A percentile compares a stretch with the other conserved stretches of the same genome.
Evolutionary conservation across 306 rosid species (phyloP).

Genomic region (Fragaria vesca): DNA sequence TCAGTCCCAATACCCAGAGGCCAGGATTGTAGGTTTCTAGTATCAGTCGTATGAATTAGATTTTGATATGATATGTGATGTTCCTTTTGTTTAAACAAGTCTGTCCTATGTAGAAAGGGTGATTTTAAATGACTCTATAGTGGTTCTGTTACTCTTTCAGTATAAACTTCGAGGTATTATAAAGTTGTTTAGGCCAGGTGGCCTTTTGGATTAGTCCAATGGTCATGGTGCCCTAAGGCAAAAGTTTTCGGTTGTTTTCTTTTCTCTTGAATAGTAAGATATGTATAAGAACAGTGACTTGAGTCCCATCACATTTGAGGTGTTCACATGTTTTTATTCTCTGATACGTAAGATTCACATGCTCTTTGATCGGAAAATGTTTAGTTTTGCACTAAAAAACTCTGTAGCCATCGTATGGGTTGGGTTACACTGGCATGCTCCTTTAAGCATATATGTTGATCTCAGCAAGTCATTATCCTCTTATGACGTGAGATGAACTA

Average conservation of each 20-base stretch:
- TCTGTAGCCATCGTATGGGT: not conserved
- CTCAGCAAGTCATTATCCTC: not conserved
- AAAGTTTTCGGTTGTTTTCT: not conserved
- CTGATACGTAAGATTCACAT: not conserved
- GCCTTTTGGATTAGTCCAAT: not conserved
- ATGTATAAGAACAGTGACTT: not conserved
- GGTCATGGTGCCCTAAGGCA: not conserved
- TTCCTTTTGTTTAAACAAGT: not conserved
- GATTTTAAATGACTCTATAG: not conserved
- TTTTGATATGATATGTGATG: not conserved
- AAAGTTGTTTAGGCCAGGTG: not conserved
- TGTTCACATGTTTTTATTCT: too few relatives aligned
- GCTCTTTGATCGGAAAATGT: not conserved
- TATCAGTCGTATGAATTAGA: too few relatives aligned
- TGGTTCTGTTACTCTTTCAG: not conserved
- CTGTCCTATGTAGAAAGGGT: too few relatives aligned
- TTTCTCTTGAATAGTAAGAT: not conserved
- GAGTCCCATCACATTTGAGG: not conserved
- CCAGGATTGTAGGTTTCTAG: too few relatives aligned
- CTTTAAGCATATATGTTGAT: not conserved
- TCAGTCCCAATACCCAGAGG: too few relatives aligned
- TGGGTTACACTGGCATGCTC: not conserved
- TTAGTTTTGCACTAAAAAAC: not conserved
- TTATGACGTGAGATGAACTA: not conserved
- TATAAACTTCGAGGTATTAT: not conserved